phyloP scores from a whole-genome alignment of 1,284 basidiomycete species.

The Earliella scabrosa region DNA sequence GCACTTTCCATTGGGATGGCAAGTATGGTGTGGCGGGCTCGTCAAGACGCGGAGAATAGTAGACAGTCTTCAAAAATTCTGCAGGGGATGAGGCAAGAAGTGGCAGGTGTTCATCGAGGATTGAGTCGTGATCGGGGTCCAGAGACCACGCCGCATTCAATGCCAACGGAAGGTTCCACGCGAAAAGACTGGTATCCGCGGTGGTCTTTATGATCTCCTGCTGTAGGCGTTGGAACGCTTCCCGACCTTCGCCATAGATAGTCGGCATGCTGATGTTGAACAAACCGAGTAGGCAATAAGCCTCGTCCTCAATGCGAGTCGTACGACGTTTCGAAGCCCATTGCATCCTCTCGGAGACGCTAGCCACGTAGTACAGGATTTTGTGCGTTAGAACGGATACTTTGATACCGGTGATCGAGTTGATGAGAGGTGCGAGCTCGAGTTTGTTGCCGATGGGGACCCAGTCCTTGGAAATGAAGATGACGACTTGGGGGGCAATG shows the following conservation, averaged over 20 bases:
- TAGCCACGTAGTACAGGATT: not conserved
- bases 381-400: not conserved
- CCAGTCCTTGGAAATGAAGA: slow-evolving; percentile 5
- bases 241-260: slow-evolving; percentile 7
- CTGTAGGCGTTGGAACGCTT: slow-evolving; percentile 2
- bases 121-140: no score
- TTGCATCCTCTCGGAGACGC: slow-evolving; percentile 1
- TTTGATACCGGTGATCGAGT: not conserved
- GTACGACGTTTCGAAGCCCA: slow-evolving; percentile 1
- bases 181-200: slow-evolving; percentile 2
- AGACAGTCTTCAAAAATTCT: no score
- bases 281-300: slow-evolving; percentile 6
- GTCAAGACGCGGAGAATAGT: not conserved
- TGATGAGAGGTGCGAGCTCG: not conserved
- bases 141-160: no score
- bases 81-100: no score
- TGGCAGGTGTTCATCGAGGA: no score
- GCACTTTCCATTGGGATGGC: not conserved
- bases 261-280: slow-evolving; percentile 7
- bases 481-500: not conserved
- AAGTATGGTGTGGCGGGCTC: not conserved
- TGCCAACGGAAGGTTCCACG: not conserved
- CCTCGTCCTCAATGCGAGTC: slow-evolving; percentile 3
- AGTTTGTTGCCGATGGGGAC: not conserved
- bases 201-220: slow-evolving; percentile 4